phyloP scores from a whole-genome alignment of 768 basidiomycete genomes.

The Gloeopeniophorella convolvens region DNA sequence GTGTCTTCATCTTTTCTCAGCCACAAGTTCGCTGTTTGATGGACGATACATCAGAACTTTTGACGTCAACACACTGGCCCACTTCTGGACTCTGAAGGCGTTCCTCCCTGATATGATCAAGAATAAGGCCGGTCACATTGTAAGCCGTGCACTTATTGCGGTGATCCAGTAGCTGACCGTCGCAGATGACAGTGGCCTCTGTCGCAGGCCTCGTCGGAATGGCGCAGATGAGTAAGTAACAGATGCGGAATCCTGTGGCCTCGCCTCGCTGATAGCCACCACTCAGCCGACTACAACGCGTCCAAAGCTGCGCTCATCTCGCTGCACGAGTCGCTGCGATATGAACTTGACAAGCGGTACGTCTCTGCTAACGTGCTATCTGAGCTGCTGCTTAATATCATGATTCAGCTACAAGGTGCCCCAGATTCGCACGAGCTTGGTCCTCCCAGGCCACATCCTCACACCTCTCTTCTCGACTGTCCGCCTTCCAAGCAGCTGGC shows the following conservation, averaged over 20 bases:
- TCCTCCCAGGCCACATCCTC: constrained; percentile 73
- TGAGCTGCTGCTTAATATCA: constrained; percentile 24
- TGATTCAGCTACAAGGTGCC: constrained; percentile 54
- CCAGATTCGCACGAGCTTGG: constrained; percentile 78
- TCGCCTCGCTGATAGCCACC: constrained; percentile 3
- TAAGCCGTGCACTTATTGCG: constrained; percentile 31
- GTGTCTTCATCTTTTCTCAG: constrained; percentile 21
- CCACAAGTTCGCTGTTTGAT: neutral
- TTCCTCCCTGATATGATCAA: constrained; percentile 88
- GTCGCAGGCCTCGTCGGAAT: constrained; percentile 64
- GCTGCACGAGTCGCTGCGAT: constrained; percentile 78
- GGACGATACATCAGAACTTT: constrained; percentile 61
- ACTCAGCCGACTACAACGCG: constrained; percentile 78
- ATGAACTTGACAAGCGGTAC: constrained; percentile 78
- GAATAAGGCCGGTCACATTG: constrained; percentile 77
- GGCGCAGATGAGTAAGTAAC: constrained; percentile 65
- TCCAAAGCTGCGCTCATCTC: constrained; percentile 86
- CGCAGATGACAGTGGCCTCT: constrained; percentile 72
- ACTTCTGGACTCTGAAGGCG: constrained; percentile 89
- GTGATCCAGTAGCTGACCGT: neutral
- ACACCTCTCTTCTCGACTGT: constrained; percentile 72
- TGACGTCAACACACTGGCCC: constrained; percentile 77
- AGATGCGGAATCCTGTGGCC: neutral
- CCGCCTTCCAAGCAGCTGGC: constrained; percentile 39
- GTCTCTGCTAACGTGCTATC: constrained; percentile 3